These are phyloP conservation scores for Trichoderma aggressivum DNA, from an alignment of 2,329 filamentous ascomycete species.

Conservation along the genomic window DNA sequence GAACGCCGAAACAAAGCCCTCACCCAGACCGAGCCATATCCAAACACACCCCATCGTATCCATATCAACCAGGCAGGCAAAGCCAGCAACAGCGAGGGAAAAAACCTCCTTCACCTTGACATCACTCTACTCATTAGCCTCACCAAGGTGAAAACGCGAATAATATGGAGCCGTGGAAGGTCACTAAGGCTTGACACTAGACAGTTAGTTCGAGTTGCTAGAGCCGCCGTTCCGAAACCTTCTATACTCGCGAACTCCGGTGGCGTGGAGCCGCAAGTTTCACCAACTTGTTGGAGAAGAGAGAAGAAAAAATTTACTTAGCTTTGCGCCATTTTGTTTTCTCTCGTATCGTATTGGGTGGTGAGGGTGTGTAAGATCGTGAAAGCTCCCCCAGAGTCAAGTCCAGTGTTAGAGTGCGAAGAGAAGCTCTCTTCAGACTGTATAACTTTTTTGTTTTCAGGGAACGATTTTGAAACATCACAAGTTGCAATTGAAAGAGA, in stretches of 20 bases:
- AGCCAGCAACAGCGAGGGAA: not conserved
- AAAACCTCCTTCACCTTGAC: not conserved
- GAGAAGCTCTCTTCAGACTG: not conserved
- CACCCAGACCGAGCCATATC: not conserved
- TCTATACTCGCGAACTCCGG: conserved; percentile 11
- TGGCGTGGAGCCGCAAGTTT: conserved; percentile 13
- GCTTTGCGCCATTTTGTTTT: conserved; percentile 13
- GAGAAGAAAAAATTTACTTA: not conserved
- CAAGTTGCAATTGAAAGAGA: not conserved
- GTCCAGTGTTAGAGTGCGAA: not conserved
- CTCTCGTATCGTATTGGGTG: not conserved
- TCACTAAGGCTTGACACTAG: conserved; percentile 6
- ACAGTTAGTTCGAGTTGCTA: conserved; percentile 1
- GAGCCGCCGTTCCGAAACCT: conserved; percentile 13
- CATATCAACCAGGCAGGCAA: not conserved
- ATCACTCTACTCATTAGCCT: not conserved
- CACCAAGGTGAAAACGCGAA: not conserved
- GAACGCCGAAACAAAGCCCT: not conserved
- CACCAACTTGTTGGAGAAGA: not conserved
- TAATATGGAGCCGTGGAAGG: not conserved
- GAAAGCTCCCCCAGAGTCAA: not conserved
- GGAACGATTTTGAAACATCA: not conserved
- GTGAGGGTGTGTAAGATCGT: not conserved
- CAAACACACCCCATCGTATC: not conserved
- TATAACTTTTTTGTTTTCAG: not conserved